Evolutionary conservation across 2,329 filamentous ascomycete species (phyloP).

Genomic region (Penicillium sp.): DNA sequence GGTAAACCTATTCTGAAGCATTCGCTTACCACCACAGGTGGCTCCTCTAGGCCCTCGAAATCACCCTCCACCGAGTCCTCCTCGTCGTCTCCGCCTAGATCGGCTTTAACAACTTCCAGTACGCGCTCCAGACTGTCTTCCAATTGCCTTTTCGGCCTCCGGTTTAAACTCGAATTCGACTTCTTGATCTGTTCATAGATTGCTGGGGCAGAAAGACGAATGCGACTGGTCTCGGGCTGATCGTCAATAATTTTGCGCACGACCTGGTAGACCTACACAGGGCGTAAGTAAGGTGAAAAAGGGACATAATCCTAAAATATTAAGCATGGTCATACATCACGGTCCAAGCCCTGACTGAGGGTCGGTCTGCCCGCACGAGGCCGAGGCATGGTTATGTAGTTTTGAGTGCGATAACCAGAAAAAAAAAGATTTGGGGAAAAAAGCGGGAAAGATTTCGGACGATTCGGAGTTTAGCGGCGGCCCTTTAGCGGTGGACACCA

Average conservation of each 20-base stretch:
- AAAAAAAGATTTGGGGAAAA: constrained; percentile 23
- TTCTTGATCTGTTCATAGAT: constrained; percentile 78
- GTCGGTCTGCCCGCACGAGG: constrained; percentile 46
- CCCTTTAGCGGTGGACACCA: constrained; percentile 56
- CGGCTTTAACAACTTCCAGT: constrained; percentile 67
- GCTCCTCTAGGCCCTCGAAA: constrained; percentile 50
- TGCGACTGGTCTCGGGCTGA: constrained; percentile 50
- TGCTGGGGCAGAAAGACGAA: constrained; percentile 57
- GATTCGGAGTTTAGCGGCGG: constrained; percentile 16
- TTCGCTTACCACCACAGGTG: constrained; percentile 31
- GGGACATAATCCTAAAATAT: constrained; percentile 7
- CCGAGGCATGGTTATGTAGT: constrained; percentile 35
- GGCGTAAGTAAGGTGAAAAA: constrained; percentile 2
- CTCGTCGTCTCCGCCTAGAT: constrained; percentile 58
- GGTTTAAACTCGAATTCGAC: constrained; percentile 83
- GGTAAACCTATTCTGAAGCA: neutral
- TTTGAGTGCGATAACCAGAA: constrained; percentile 12
- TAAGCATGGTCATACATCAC: constrained; percentile 51
- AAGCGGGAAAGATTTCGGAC: constrained; percentile 14
- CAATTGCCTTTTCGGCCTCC: constrained; percentile 76
- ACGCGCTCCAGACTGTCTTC: constrained; percentile 86
- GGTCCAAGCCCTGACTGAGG: constrained; percentile 60
- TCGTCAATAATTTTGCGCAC: constrained; percentile 74
- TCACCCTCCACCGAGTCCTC: constrained; percentile 52
- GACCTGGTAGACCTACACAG: constrained; percentile 68